Evolutionary conservation across 768 basidiomycete species (phyloP).

Genomic region (Leccinum uliginosum): DNA sequence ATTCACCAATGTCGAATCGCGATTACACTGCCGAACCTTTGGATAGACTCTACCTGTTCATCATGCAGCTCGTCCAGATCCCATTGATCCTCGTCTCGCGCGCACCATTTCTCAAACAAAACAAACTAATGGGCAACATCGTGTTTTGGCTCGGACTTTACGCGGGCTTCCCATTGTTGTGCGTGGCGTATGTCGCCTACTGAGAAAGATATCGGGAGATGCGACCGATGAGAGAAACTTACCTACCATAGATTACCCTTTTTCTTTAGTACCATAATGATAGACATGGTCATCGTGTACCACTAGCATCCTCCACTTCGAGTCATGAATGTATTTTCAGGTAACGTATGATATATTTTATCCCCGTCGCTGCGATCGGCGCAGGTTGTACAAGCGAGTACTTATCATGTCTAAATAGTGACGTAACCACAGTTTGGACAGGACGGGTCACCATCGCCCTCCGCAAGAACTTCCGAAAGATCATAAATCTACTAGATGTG

Average conservation of each 20-base stretch:
- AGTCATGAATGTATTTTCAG: background rate
- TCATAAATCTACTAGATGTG: background rate
- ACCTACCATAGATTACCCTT: background rate
- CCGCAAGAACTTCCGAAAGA: background rate
- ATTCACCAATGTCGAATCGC: background rate
- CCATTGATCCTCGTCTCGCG: slow-evolving; percentile 84
- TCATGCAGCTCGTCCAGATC: slow-evolving; percentile 82
- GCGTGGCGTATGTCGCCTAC: slow-evolving; percentile 67
- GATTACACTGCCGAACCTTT: background rate
- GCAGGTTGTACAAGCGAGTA: no score
- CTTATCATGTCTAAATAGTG: no score
- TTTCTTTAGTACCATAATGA: background rate
- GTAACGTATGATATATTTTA: background rate
- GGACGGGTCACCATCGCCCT: no score
- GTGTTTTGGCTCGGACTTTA: slow-evolving; percentile 95
- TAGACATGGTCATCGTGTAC: background rate
- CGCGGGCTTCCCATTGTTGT: slow-evolving; percentile 89
- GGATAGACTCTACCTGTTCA: slow-evolving; percentile 78
- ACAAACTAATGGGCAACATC: slow-evolving; percentile 76
- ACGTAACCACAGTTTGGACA: no score
- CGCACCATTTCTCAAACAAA: slow-evolving; percentile 70
- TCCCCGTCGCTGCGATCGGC: background rate
- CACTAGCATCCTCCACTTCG: background rate
- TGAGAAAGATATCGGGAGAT: slow-evolving; percentile 26
- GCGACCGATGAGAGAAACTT: slow-evolving; percentile 2